phyloP scores from a whole-genome alignment of 768 basidiomycete species.

The Lactarius akahatsu region DNA sequence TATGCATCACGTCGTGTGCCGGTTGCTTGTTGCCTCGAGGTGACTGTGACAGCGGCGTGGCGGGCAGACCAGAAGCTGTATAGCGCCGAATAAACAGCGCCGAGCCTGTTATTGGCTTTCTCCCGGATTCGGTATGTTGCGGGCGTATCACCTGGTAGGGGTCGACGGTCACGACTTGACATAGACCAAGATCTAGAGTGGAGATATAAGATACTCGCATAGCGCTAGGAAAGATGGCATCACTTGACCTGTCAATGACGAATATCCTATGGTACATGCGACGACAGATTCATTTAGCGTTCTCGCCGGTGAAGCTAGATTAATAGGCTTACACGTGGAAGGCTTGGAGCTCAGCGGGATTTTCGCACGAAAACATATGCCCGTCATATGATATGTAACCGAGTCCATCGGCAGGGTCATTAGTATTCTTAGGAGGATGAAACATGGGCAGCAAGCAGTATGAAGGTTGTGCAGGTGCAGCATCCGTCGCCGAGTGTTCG shows the following conservation, averaged over 20 bases:
- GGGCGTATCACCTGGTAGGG: conserved; percentile 47
- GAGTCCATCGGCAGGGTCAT: conserved; percentile 33
- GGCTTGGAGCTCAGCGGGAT: conserved; percentile 51
- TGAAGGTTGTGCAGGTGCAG: conserved; percentile 47
- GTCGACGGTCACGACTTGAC: conserved; percentile 41
- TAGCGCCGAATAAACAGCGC: conserved; percentile 57
- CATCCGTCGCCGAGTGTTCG: conserved; percentile 46
- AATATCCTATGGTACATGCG: conserved; percentile 43
- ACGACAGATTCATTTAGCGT: neutral
- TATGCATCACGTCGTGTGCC: conserved; percentile 51
- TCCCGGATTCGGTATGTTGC: conserved; percentile 40
- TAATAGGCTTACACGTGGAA: conserved; percentile 54
- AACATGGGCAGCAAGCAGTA: conserved; percentile 56
- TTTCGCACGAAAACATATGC: conserved; percentile 52
- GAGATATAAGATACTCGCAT: conserved; percentile 3
- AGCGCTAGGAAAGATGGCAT: neutral
- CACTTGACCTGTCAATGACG: conserved; percentile 47
- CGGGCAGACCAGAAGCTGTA: conserved; percentile 58
- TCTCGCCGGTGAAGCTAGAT: neutral
- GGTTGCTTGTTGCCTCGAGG: conserved; percentile 30
- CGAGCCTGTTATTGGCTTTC: conserved; percentile 48
- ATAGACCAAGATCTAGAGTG: conserved; percentile 52
- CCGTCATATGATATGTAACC: conserved; percentile 59
- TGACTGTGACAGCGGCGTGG: conserved; percentile 40
- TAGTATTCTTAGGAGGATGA: conserved; percentile 42